A percentile compares a stretch with the other conserved stretches of the same genome.
Evolutionary conservation across 441 rosid genomes (phyloP).

Genomic region (Arabidopsis hybrid): DNA sequence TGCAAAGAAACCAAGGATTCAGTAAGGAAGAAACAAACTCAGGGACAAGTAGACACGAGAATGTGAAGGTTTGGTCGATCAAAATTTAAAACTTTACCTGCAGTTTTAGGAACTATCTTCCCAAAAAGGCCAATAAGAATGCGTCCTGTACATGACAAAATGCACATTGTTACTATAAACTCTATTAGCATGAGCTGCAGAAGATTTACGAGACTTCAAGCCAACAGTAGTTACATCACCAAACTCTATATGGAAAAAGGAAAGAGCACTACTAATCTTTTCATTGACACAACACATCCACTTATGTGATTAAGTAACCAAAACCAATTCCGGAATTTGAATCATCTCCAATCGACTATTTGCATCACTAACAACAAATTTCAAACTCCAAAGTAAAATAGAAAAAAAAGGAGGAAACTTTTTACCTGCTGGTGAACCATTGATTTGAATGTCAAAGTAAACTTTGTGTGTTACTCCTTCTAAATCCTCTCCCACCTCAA

Average conservation of each 20-base stretch:
- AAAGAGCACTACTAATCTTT: constrained; percentile 1
- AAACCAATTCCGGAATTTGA: not conserved
- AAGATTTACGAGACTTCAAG: constrained; percentile 4
- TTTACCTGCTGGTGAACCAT: constrained; percentile 71
- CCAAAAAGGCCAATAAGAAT: constrained; percentile 85
- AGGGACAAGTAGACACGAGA: constrained; percentile 4
- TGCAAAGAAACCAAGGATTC: constrained; percentile 49
- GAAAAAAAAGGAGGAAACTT: constrained; percentile 32
- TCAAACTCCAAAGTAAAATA: not conserved
- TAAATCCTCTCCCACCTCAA: constrained; percentile 49
- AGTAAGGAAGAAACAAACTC: constrained; percentile 19
- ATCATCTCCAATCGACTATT: constrained; percentile 2
- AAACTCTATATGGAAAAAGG: not conserved
- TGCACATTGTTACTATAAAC: constrained; percentile 16
- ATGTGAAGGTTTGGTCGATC: not conserved
- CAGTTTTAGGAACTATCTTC: constrained; percentile 64
- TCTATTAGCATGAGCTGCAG: constrained; percentile 2
- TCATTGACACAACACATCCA: not conserved
- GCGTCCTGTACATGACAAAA: constrained; percentile 59
- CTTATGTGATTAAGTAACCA: constrained; percentile 6
- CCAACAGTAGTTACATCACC: constrained; percentile 7
- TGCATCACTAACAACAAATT: not conserved
- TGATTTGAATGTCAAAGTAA: constrained; percentile 82
- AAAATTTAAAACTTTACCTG: constrained; percentile 43
- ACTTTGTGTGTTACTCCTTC: constrained; percentile 80